Evolutionary conservation across 176 grass and related monocot species (phyloP).

Genomic region (Themeda triandra): DNA sequence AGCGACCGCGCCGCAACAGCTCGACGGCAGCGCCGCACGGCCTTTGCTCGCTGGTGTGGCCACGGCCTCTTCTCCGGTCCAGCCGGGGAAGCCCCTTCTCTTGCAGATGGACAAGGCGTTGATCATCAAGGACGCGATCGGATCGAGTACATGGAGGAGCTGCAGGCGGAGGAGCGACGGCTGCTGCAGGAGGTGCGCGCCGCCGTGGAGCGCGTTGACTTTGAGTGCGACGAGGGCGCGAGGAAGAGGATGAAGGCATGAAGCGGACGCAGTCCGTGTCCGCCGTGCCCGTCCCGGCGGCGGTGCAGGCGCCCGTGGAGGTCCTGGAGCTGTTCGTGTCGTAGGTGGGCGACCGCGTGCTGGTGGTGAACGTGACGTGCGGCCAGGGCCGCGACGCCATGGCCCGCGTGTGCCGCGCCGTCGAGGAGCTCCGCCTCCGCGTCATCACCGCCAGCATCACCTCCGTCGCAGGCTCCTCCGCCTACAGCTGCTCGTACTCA

Average conservation of each 20-base stretch:
- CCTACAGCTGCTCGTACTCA: too few relatives aligned
- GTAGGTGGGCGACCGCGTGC: slow-evolving; percentile 51
- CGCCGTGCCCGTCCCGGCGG: neutral
- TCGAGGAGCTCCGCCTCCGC: slow-evolving; percentile 67
- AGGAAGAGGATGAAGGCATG: slow-evolving; percentile 48
- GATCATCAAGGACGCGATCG: slow-evolving; percentile 91
- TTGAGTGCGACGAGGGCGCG: neutral
- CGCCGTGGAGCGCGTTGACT: neutral
- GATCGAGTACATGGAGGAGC: slow-evolving; percentile 72
- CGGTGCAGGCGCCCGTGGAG: slow-evolving; percentile 59
- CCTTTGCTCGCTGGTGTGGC: too few relatives aligned
- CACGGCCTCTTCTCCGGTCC: too few relatives aligned
- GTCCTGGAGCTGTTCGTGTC: slow-evolving; percentile 69
- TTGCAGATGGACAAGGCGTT: slow-evolving; percentile 95
- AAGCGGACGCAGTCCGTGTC: slow-evolving; percentile 29
- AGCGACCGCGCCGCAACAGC: too few relatives aligned
- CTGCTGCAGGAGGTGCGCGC: slow-evolving; percentile 35
- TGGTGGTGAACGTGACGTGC: slow-evolving; percentile 71
- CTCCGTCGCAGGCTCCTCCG: slow-evolving; percentile 49
- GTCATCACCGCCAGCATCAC: slow-evolving; percentile 74
- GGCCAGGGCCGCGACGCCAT: slow-evolving; percentile 63
- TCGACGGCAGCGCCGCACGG: too few relatives aligned
- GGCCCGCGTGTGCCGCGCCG: slow-evolving; percentile 54
- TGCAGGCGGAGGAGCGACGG: slow-evolving; percentile 75
- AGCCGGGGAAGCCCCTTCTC: too few relatives aligned